Evolutionary conservation across 805 yeast species (phyloP), one percentile per base, ranked within the genome.

Genomic region (Pichia phayaonensis): DNA sequence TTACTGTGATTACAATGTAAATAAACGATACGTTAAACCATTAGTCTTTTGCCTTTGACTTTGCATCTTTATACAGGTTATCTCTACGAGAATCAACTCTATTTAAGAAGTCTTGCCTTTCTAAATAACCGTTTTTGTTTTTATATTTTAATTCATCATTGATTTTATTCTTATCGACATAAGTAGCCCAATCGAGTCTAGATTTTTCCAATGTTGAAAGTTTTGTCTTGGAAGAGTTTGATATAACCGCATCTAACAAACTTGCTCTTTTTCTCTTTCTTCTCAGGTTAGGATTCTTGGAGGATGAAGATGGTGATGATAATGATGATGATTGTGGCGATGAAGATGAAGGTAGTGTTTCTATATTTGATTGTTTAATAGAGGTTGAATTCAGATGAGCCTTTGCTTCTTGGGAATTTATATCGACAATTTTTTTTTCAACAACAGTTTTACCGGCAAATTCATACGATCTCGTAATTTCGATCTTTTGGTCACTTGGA

Each of bases 131-230:
- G 47, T 83, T 94, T 71, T 86, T 90, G 64, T 90, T 90, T 62
- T 84, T 85, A 50, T 79, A 75, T 45, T 75, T 76, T 61, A 94
- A 76, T 55, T 94, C 99, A 56, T 88, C 97, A 47, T 79, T 75
- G 44, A 94, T 83, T 50, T 90, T 90, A 56, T 83, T 82, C 56
- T 85, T 77, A 67, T 92, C 97, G 29, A 94, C 97, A 68, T 86
- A 90, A 44, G 86, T 80, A 1, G 95, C 95, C 96, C 98, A 94
- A 67, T 94, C 99, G 46, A 94, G 73, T 55, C 95, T 74, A 1
- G 96, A 86, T 67, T 94, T 94, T 64, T 94, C 98, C 56, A 94
- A 71, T 0, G 99, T 94, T 23, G 95, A 86, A 54, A 94, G 73
- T 63, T 89, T 92, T 31, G 87, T 81, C 57, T 85, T 82, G 55